These are phyloP conservation scores for Myxozyma neglecta DNA, from an alignment of 805 yeast species.

Conservation along the genomic window DNA sequence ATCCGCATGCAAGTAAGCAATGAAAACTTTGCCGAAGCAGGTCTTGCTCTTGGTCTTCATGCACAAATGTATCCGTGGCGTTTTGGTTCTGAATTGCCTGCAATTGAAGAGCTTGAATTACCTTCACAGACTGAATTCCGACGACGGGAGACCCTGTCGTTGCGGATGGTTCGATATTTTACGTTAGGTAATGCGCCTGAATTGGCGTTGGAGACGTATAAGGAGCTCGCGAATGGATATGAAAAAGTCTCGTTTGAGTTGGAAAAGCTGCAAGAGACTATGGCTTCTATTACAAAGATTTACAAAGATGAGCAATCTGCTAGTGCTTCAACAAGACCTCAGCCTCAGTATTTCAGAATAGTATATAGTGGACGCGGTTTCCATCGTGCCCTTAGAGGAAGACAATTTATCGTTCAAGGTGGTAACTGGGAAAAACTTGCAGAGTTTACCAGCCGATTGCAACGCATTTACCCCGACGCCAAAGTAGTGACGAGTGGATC, in stretches of 20 bases:
- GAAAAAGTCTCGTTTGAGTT: slow-evolving; percentile 72
- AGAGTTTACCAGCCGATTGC: slow-evolving; percentile 73
- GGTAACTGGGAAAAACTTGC: slow-evolving; percentile 83
- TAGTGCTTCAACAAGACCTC: slow-evolving; percentile 46
- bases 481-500: slow-evolving; percentile 53
- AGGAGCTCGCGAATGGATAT: slow-evolving; percentile 74
- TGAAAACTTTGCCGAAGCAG: slow-evolving; percentile 75
- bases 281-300: slow-evolving; percentile 64
- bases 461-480: slow-evolving; percentile 79
- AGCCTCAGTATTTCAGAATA: slow-evolving; percentile 74
- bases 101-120: slow-evolving; percentile 63
- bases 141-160: slow-evolving; percentile 70
- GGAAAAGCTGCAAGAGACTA: slow-evolving; percentile 69
- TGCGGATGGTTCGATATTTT: slow-evolving; percentile 68
- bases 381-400: slow-evolving; percentile 72
- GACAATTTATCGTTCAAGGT: slow-evolving; percentile 81
- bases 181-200: slow-evolving; percentile 71
- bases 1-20: slow-evolving; percentile 62
- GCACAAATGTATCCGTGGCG: slow-evolving; percentile 76
- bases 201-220: slow-evolving; percentile 75
- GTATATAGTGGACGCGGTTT: slow-evolving; percentile 82
- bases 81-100: slow-evolving; percentile 50
- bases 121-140: slow-evolving; percentile 82
- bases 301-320: slow-evolving; percentile 71
- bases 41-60: slow-evolving; percentile 71